phyloP scores from a whole-genome alignment of 129 eudicot species.

The Tagetes patula region DNA sequence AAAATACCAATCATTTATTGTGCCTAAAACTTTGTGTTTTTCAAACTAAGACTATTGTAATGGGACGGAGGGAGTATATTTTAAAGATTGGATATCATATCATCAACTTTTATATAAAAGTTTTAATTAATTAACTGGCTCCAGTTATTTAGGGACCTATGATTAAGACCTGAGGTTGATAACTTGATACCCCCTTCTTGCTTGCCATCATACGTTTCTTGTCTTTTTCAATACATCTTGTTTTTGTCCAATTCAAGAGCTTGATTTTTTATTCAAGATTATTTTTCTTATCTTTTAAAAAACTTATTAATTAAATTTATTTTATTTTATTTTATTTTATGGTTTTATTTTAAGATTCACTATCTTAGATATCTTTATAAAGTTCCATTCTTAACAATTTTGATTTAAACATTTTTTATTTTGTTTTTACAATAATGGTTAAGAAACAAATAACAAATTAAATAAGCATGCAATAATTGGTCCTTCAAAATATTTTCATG shows the following conservation, averaged over 20 bases:
- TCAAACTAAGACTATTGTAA: too few relatives aligned
- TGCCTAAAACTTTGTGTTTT: too few relatives aligned
- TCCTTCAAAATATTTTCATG: background rate
- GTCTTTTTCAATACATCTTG: slow-evolving; percentile 20
- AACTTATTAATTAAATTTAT: too few relatives aligned
- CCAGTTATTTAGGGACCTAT: slow-evolving; percentile 23
- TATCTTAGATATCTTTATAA: too few relatives aligned
- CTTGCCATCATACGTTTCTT: slow-evolving; percentile 28
- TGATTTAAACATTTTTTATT: too few relatives aligned
- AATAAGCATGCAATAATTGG: background rate
- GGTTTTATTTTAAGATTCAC: too few relatives aligned
- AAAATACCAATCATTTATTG: too few relatives aligned
- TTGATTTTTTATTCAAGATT: background rate
- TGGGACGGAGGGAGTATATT: too few relatives aligned
- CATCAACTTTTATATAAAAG: background rate
- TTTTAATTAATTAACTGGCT: background rate
- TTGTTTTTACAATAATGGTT: background rate
- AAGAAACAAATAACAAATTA: background rate
- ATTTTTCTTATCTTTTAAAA: background rate
- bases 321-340: too few relatives aligned
- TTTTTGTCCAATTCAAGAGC: slow-evolving; percentile 14
- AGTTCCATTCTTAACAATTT: too few relatives aligned
- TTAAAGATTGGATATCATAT: background rate
- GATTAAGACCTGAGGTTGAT: slow-evolving; percentile 9
- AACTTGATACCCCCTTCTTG: slow-evolving; percentile 5